Percentiles rank a stretch among this genome's conserved stretches.
Conservation (phyloP, 352 stramenopile genomes). For the Phytopythium chamaehyphon region DNA sequence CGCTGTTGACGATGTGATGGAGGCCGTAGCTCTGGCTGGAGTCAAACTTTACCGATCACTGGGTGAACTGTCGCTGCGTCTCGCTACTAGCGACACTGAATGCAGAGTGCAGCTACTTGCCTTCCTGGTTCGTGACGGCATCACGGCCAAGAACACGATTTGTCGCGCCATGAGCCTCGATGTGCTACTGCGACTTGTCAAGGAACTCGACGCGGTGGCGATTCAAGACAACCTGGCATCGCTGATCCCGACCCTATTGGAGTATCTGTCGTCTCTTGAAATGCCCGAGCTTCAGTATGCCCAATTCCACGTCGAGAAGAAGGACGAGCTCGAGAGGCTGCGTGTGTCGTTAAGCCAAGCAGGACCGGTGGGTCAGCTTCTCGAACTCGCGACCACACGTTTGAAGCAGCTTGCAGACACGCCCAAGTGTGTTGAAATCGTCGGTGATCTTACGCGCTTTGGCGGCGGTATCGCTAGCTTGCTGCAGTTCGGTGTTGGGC, state of each 20-base stretch:
- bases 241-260: constrained; percentile 60
- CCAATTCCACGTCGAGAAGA: constrained; percentile 84
- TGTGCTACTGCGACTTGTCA: constrained; percentile 65
- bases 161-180: constrained; percentile 70
- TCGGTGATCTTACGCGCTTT: constrained; percentile 37
- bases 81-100: constrained; percentile 40
- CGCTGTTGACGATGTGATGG: constrained; percentile 78
- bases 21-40: constrained; percentile 49
- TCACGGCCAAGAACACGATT: constrained; percentile 61
- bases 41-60: constrained; percentile 76
- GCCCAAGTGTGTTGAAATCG: constrained; percentile 35
- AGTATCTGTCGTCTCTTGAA: constrained; percentile 81
- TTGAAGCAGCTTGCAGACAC: constrained; percentile 49
- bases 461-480: constrained; percentile 37
- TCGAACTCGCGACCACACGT: constrained; percentile 51
- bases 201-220: constrained; percentile 43
- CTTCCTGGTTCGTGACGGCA: constrained; percentile 65
- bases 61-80: constrained; percentile 66
- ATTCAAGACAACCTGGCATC: constrained; percentile 54
- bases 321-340: constrained; percentile 75
- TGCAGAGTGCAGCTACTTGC: constrained; percentile 55
- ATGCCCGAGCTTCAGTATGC: constrained; percentile 83
- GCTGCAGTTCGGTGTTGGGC: constrained; percentile 71
- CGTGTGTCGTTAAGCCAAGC: constrained; percentile 73
- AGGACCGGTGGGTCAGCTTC: constrained; percentile 66